These are phyloP conservation scores for Colletotrichum sp. DNA, from an alignment of 2,329 filamentous ascomycete species.

Conservation along the genomic window DNA sequence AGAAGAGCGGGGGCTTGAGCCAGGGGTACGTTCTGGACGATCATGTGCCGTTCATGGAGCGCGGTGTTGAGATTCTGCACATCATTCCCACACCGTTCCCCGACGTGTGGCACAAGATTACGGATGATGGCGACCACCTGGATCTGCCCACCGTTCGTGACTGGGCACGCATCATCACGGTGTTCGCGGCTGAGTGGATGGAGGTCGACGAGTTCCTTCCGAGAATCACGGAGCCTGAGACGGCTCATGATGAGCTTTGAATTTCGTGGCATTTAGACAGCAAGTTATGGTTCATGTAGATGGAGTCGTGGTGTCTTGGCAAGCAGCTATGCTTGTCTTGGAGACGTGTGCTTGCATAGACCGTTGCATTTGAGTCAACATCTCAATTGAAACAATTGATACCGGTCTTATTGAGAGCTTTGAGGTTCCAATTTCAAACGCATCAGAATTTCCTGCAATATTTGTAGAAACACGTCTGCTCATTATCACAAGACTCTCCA, in stretches of 20 bases:
- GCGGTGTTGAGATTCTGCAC: constrained; percentile 88
- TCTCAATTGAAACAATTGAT: accelerated
- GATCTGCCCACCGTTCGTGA: constrained; percentile 82
- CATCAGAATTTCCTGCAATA: accelerated
- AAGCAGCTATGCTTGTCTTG: neutral
- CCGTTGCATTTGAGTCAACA: neutral
- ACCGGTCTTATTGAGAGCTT: neutral
- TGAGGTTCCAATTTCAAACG: accelerated
- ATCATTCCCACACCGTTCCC: constrained; percentile 88
- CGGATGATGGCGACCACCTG: constrained; percentile 84
- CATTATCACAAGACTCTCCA: neutral
- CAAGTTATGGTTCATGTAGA: neutral
- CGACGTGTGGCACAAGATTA: constrained; percentile 81
- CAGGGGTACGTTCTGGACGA: constrained; percentile 75
- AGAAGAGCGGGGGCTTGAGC: constrained; percentile 47
- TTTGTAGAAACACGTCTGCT: accelerated
- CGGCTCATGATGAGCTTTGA: constrained; percentile 25
- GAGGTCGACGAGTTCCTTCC: constrained; percentile 61
- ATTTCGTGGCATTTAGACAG: neutral
- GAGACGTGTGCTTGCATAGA: neutral
- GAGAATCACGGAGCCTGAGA: constrained; percentile 24
- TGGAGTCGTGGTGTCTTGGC: neutral
- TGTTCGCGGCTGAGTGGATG: constrained; percentile 91
- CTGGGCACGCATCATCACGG: constrained; percentile 84
- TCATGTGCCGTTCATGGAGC: constrained; percentile 85